Evolutionary conservation across 1,139 yeast genomes (phyloP), one percentile per base, ranked within the genome.

Genomic region (Suhomyces yuchorum): DNA sequence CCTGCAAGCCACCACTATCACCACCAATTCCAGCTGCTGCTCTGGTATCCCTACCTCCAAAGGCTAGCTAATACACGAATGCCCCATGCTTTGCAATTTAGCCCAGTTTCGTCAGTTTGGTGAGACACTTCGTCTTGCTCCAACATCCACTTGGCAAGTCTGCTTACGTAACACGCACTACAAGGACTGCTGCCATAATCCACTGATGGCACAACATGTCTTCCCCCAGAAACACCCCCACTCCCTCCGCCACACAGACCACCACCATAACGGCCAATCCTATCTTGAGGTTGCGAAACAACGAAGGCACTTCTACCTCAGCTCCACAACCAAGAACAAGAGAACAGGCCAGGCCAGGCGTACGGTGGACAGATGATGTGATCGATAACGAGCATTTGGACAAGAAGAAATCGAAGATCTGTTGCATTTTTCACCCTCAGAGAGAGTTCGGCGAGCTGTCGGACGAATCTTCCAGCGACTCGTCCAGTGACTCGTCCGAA

Each of bases 361-460:
- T 92, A 0, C 74, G 84, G 49, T 92, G 97, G 97, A 77, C 84
- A 4, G 88, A 86, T 39, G 96, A 85, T 43, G 93, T 90, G 4
- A 75, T 92, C 5, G 98, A 92, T 66, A 92, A 92, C 62, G 99
- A 92, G 66, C 71, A 87, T 62, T 75, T 93, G 87, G 80, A 85
- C 60, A 87, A 81, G 71, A 92, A 92, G 70, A 91, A 90, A 65
- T 81, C 96, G 17, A 93, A 92, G 66, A 85, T 92, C n/a, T 93
- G 99, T 63, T 92, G 99, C 58, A 92, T 93, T 19, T 93, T 86
- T 70, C 96, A 90, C 61, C 96, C 96, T 2, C 86, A 85, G 43
- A 74, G 82, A 30, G 86, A 82, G 56, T 86, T 84, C 59, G 93
- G 60, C 14, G 59, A 56, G 41, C 55, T 48, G 51, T 70, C 77